Conservation (phyloP, 2,329 filamentous ascomycete genomes). For the Cladosporium austrohemisphaericum region DNA sequence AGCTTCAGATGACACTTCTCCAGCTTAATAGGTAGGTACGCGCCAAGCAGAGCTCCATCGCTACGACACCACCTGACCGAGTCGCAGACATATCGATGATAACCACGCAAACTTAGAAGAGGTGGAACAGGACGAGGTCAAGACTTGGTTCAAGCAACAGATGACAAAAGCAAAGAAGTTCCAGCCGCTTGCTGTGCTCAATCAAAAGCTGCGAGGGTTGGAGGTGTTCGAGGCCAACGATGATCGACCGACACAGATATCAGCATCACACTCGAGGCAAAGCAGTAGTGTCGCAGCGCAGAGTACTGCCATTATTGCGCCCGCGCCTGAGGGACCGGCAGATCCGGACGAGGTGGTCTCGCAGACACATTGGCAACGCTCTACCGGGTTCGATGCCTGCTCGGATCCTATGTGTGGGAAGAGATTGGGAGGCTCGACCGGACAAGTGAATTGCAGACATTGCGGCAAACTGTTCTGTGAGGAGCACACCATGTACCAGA, state of each 20-base stretch:
- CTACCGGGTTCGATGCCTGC: constrained; percentile 71
- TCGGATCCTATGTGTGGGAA: constrained; percentile 84
- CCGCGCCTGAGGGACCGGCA: constrained; percentile 34
- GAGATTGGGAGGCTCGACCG: constrained; percentile 71
- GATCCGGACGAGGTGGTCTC: constrained; percentile 91
- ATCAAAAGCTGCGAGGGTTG: constrained; percentile 87
- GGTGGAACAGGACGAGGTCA: constrained; percentile 86
- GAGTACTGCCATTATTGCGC: constrained; percentile 26
- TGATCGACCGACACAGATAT: constrained; percentile 43
- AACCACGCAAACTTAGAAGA: constrained; percentile 84
- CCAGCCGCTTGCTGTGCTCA: constrained; percentile 83
- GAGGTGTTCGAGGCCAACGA: constrained; percentile 95
- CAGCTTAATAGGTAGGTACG: constrained; percentile 72
- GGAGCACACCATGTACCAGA: constrained; percentile 98
- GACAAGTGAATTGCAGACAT: constrained; percentile 86
- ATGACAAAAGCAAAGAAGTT: constrained; percentile 91
- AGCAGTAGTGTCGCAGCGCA: constrained; percentile 22
- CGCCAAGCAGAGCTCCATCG: not conserved
- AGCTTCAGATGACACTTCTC: constrained; percentile 72
- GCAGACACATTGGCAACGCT: constrained; percentile 81
- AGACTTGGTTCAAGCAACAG: constrained; percentile 94
- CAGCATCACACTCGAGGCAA: constrained; percentile 34
- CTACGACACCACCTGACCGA: constrained; percentile 18
- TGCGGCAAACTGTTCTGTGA: constrained; percentile 95
- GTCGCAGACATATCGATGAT: constrained; percentile 72